These are phyloP conservation scores for Aquanectria penicillioides DNA, from an alignment of 2,329 filamentous ascomycete genomes.

Conservation along the genomic window DNA sequence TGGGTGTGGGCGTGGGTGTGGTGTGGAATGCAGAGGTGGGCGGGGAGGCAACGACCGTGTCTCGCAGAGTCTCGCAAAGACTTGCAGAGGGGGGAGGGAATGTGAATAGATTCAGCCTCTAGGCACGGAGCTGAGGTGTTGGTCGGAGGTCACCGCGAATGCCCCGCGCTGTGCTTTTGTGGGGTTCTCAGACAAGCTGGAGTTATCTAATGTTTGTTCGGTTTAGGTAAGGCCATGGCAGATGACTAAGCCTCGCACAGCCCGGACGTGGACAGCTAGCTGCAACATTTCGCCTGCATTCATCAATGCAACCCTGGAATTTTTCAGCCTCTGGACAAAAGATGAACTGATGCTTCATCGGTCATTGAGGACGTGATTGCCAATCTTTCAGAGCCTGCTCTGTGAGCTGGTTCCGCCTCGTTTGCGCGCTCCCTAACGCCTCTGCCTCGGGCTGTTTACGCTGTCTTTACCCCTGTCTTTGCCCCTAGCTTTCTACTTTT, in stretches of 20 bases:
- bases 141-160: neutral
- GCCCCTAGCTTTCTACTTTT: neutral
- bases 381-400: neutral
- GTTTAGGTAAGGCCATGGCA: neutral
- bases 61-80: neutral
- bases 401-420: neutral
- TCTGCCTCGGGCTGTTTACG: too few relatives aligned
- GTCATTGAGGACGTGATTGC: conserved; percentile 7
- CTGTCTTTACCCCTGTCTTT: neutral
- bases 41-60: neutral
- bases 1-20: neutral
- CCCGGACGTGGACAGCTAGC: too few relatives aligned
- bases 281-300: conserved; percentile 20
- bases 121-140: neutral
- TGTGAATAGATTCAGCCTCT: neutral
- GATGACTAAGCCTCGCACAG: conserved; percentile 29
- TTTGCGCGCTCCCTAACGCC: conserved; percentile 3
- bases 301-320: conserved; percentile 22
- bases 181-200: too few relatives aligned
- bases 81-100: neutral
- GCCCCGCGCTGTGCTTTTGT: conserved; percentile 19
- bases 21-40: conserved; percentile 1
- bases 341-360: conserved; percentile 22
- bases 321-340: conserved; percentile 14
- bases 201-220: too few relatives aligned